Percentiles rank a stretch among this genome's conserved stretches.
Evolutionary conservation across 768 basidiomycete species (phyloP).

Genomic region (Suillus alpinus): DNA sequence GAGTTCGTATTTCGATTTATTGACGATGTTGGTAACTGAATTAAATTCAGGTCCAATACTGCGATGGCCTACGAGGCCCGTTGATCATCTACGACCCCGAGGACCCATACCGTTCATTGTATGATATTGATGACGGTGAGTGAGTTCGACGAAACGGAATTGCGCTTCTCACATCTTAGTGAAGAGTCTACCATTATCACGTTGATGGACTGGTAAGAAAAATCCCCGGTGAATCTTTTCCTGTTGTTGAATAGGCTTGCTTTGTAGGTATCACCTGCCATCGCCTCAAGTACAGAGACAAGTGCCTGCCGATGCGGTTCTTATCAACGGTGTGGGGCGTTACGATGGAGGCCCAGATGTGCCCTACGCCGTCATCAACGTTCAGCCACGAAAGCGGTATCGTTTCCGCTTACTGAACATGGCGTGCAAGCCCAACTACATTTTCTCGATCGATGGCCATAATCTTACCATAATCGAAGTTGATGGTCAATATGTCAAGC

Average conservation of each 20-base stretch:
- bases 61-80: slow-evolving; percentile 52
- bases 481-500: slow-evolving; percentile 38
- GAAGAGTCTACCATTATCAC: neutral
- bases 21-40: neutral
- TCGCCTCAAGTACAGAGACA: neutral
- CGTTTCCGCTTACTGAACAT: slow-evolving; percentile 39
- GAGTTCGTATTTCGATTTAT: neutral
- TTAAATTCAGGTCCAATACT: slow-evolving; percentile 38
- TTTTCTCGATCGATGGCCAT: slow-evolving; percentile 47
- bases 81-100: slow-evolving; percentile 44
- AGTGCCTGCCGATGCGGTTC: neutral
- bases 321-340: slow-evolving; percentile 42
- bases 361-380: slow-evolving; percentile 35
- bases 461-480: slow-evolving; percentile 46
- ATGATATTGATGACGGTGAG: neutral
- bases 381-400: slow-evolving; percentile 33
- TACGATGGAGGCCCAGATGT: slow-evolving; percentile 30
- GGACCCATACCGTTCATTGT: neutral
- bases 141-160: neutral
- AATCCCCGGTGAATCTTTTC: neutral
- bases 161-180: neutral
- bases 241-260: neutral
- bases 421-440: slow-evolving; percentile 42
- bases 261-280: neutral
- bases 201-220: neutral